Percentiles rank a stretch among this genome's conserved stretches.
phyloP scores from a whole-genome alignment of 2,329 filamentous ascomycete genomes.

The Talaromyces sp. region DNA sequence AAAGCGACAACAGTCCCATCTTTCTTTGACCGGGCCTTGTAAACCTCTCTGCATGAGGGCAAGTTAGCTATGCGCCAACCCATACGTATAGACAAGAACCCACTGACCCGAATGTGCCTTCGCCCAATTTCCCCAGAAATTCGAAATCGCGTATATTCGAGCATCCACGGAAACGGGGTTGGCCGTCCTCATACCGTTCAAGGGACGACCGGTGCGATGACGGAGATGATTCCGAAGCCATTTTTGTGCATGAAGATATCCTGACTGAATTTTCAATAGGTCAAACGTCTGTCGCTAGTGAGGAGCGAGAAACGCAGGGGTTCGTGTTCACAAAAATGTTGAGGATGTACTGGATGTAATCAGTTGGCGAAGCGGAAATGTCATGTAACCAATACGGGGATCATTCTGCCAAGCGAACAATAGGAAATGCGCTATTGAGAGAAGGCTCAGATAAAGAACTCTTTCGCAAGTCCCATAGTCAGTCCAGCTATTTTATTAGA shows the following conservation, averaged over 20 bases:
- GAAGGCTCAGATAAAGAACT: background rate
- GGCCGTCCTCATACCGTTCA: slow-evolving; percentile 44
- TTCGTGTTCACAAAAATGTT: background rate
- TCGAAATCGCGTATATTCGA: slow-evolving; percentile 49
- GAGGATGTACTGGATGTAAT: too few relatives aligned
- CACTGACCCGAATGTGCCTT: slow-evolving; percentile 82
- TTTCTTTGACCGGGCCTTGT: slow-evolving; percentile 74
- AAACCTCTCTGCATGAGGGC: slow-evolving; percentile 63
- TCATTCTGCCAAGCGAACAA: slow-evolving; percentile 1
- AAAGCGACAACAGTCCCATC: slow-evolving; percentile 74
- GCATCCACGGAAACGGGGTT: slow-evolving; percentile 71
- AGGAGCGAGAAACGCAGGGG: background rate
- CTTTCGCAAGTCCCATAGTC: background rate
- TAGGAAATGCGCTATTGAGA: background rate
- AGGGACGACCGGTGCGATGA: slow-evolving; percentile 30
- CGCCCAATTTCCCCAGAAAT: slow-evolving; percentile 61
- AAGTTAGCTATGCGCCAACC: background rate
- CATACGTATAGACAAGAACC: slow-evolving; percentile 22
- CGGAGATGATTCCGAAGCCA: slow-evolving; percentile 26
- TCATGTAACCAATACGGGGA: background rate
- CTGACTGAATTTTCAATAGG: too few relatives aligned
- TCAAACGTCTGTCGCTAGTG: background rate
- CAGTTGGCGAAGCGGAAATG: background rate
- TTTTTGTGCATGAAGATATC: slow-evolving; percentile 17
- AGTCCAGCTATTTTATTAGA: background rate